Conservation (phyloP, 1,284 basidiomycete genomes). For the Taiwanofungus camphoratus region DNA sequence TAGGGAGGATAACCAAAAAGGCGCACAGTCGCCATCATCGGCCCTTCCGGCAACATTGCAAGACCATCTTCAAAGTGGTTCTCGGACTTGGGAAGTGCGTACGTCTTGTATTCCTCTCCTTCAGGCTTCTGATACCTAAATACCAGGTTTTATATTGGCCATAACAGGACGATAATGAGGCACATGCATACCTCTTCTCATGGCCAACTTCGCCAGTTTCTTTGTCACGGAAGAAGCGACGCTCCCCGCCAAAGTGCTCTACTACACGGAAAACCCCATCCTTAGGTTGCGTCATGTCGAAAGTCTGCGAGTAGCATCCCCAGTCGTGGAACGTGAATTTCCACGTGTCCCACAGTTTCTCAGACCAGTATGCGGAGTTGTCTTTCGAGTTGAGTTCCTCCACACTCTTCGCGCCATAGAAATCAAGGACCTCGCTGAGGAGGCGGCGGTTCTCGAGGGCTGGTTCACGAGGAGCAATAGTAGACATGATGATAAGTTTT, state of each 20-base stretch:
- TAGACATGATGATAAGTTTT: too few relatives aligned
- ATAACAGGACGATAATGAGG: too few relatives aligned
- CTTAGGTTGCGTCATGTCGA: not conserved
- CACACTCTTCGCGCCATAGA: not conserved
- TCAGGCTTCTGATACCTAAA: too few relatives aligned
- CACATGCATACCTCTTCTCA: not conserved
- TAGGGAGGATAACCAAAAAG: not conserved
- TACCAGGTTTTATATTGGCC: too few relatives aligned
- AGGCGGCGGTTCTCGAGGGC: not conserved
- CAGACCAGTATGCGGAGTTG: not conserved
- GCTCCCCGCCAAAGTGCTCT: not conserved
- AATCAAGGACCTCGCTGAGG: not conserved
- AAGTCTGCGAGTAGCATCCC: not conserved
- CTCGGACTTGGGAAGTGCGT: not conserved
- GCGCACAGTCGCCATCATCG: not conserved
- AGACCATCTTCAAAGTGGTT: not conserved
- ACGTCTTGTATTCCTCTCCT: not conserved
- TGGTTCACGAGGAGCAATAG: too few relatives aligned
- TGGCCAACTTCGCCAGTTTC: not conserved
- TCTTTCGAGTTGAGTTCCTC: not conserved
- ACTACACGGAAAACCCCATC: not conserved
- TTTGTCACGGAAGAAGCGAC: not conserved
- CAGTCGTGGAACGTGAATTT: not conserved
- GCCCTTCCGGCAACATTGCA: not conserved
- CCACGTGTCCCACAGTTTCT: not conserved